Percentiles rank a stretch among this genome's conserved stretches.
Evolutionary conservation across 208 protist species (phyloP).

Genomic region (Trichomonas tenax): DNA sequence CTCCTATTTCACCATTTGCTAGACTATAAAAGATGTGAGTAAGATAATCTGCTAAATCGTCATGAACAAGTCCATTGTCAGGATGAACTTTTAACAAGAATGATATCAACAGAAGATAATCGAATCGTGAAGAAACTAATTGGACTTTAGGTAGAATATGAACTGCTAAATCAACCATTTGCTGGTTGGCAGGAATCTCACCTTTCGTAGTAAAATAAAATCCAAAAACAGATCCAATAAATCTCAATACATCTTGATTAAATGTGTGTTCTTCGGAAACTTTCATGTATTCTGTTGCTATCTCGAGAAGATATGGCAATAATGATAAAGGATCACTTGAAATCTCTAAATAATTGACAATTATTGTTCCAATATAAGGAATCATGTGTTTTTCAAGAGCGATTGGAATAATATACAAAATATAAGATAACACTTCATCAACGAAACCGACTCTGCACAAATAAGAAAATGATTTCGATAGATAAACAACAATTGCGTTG

Average conservation of each 20-base stretch:
- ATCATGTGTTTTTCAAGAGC: not conserved
- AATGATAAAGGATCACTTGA: no score
- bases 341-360: no score
- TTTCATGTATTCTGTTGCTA: not conserved
- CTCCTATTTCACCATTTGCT: not conserved
- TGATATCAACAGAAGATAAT: not conserved
- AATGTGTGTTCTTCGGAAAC: not conserved
- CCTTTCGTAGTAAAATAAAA: not conserved
- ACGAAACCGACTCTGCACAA: not conserved
- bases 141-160: not conserved
- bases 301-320: no score
- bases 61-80: not conserved
- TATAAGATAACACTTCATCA: not conserved
- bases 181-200: not conserved
- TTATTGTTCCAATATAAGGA: no score
- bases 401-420: not conserved
- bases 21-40: not conserved
- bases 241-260: not conserved
- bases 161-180: not conserved
- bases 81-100: not conserved
- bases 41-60: not conserved
- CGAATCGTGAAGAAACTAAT: not conserved
- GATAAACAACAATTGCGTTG: not conserved
- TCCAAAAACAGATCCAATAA: not conserved
- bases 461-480: not conserved